These are phyloP conservation scores for Pneumocystis sp. DNA, from an alignment of 1,139 yeast species.

Conservation along the genomic window DNA sequence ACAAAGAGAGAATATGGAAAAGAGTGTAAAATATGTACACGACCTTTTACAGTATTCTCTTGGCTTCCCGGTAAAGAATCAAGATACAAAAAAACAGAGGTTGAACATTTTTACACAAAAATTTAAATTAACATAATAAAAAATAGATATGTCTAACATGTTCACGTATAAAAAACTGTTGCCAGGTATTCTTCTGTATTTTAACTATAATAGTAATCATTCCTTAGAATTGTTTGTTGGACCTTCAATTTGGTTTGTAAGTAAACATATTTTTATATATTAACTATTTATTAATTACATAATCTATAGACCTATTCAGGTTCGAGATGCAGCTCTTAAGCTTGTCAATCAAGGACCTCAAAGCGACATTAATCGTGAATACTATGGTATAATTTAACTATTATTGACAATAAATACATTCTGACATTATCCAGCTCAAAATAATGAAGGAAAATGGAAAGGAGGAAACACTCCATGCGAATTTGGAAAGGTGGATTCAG, in stretches of 20 bases:
- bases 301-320: constrained; percentile 37
- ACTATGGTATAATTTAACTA: constrained; percentile 17
- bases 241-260: constrained; percentile 53
- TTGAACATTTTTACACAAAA: constrained; percentile 2
- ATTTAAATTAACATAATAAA: not conserved
- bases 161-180: constrained; percentile 61
- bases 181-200: constrained; percentile 37
- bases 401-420: constrained; percentile 39
- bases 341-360: constrained; percentile 43
- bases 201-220: not conserved
- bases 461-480: constrained; percentile 25
- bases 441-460: constrained; percentile 22
- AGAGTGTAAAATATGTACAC: constrained; percentile 52
- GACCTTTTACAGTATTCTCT: constrained; percentile 68
- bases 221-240: constrained; percentile 45
- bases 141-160: constrained; percentile 17
- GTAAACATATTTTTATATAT: not conserved
- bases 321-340: constrained; percentile 68
- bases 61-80: constrained; percentile 36
- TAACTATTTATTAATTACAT: not conserved
- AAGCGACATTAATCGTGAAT: constrained; percentile 26
- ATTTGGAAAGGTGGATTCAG: constrained; percentile 23
- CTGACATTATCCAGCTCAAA: constrained; percentile 30
- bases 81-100: constrained; percentile 17
- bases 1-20: constrained; percentile 58